Evolutionary conservation across 1,139 yeast genomes (phyloP), one percentile per base, ranked within the genome.

Genomic region (Blastobotrys malaysiensis): DNA sequence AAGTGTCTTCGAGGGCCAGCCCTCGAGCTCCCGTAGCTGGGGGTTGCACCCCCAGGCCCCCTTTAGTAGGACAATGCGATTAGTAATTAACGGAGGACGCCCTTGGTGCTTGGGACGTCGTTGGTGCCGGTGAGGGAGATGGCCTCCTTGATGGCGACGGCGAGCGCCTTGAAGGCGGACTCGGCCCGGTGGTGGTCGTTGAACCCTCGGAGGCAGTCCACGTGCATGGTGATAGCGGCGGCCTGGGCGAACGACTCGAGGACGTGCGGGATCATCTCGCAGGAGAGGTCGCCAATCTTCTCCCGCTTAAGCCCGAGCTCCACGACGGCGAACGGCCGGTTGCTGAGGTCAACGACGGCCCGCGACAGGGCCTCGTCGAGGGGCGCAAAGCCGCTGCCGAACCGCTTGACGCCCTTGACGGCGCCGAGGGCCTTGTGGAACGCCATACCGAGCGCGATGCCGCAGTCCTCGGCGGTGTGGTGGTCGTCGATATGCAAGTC

Each of bases 231-330:
- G 51, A 93, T 80, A 55, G 86, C 85, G 0, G 98, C 97, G 50
- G 88, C 87, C 65, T 86, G 90, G 2, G 98, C 97, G 76, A 93
- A 93, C 64, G 96, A 86, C 70, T 90, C 96, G 60, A 93, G 70
- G 47, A 93, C 95, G 70, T 93, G 99, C 24, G 98, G 97, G 60
- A 93, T 87, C 99, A 93, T 93, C 73, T 93, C 99, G 64, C 95
- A 83, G 26, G 93, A 83, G 56, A 93, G 78, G 66, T 88, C 96
- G 51, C 99, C 99, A 61, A 93, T 84, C 69, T 86, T 89, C 68
- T 93, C 99, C 61, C 99, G 80, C 69, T 86, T 87, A 65, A 93
- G 78, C 0, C 97, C 97, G 58, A 93, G 77, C 48, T 93, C 97
- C 44, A 90, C 78, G 19, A 88, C 95, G 0, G 97, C 96, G 70